Evolutionary conservation across 2,329 filamentous ascomycete species (phyloP), one percentile per base, ranked within the genome.

Genomic region (Pseudogymnoascus destructans): DNA sequence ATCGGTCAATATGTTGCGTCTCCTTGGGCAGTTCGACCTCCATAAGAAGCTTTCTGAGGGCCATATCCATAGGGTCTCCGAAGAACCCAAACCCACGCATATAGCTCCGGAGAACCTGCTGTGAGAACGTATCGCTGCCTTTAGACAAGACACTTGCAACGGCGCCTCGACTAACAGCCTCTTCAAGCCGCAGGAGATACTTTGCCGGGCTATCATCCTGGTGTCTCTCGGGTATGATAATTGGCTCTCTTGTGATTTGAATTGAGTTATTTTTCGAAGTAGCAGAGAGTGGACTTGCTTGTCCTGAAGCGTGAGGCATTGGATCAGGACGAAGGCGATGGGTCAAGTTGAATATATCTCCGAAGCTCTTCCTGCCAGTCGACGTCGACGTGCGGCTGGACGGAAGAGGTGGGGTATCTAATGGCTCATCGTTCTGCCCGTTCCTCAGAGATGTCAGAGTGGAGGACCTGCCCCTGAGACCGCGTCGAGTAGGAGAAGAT

Each of bases 51-150:
- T 97, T 97, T 35, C 93, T 84, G 63, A 97, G 85, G 1, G 92
- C 88, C 90, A 98, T 97, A 69, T 98, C 93, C 75, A 98, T 92
- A 0, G 93, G 93, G 65, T 97, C 92, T 25, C 89, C 91, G 66
- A 96, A 97, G 73, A 97, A 97, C 57, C 85, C 84, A 71, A 97
- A 97, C 17, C 86, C 86, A 57, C 92, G 84, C 86, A 97, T 97
- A 68, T 95, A 97, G 68, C 92, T 96, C 61, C 92, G 82, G 59
- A 98, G 72, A 2, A 95, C 90, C 1, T 88, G 83, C 60, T 84
- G 81, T 52, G 85, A 87, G 70, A 97, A 98, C 0, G 84, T 73
- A 66, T 98, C 92, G 1, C 81, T 81, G n/a, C 84, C 87, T 68
- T 95, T 95, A 15, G 89, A 92, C 23, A 98, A 74, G 13, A 89